Evolutionary conservation across 805 yeast genomes (phyloP).

Genomic region (Monosporozyma yasuniensis): DNA sequence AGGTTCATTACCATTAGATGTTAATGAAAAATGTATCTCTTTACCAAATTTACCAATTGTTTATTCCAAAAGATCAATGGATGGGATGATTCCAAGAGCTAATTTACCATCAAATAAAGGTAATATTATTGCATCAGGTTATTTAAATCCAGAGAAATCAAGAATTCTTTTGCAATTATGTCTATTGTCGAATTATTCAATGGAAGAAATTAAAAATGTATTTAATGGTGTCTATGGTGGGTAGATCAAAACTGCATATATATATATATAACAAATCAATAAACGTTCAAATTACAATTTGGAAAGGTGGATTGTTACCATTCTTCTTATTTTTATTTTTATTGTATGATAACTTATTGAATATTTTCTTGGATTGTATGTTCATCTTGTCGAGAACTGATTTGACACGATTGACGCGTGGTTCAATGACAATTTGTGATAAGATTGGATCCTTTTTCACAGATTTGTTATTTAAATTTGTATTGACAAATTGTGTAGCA

Average conservation of each 20-base stretch:
- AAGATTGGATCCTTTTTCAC: background rate
- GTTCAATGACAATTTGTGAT: background rate
- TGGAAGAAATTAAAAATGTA: slow-evolving; percentile 34
- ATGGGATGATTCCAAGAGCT: slow-evolving; percentile 59
- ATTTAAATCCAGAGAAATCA: slow-evolving; percentile 56
- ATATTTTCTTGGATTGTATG: slow-evolving; percentile 5
- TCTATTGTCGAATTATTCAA: slow-evolving; percentile 34
- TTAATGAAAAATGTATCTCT: slow-evolving; percentile 37
- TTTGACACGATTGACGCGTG: background rate
- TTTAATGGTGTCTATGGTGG: slow-evolving; percentile 51
- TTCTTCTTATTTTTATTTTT: background rate
- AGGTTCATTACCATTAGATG: slow-evolving; percentile 48
- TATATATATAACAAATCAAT: no score
- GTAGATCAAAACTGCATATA: slow-evolving; percentile 30
- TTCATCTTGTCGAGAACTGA: background rate
- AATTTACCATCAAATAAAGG: slow-evolving; percentile 30
- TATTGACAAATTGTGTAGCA: background rate
- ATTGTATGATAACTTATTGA: background rate
- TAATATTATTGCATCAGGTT: slow-evolving; percentile 53
- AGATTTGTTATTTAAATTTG: background rate
- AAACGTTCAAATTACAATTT: background rate
- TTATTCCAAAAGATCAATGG: slow-evolving; percentile 59
- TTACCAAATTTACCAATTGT: slow-evolving; percentile 42
- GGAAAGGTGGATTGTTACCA: background rate
- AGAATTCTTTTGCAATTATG: slow-evolving; percentile 51